Percentiles rank a stretch among this genome's conserved stretches.
Evolutionary conservation across 2,329 filamentous ascomycete genomes (phyloP).

Genomic region (Ambrosiella cleistominuta): DNA sequence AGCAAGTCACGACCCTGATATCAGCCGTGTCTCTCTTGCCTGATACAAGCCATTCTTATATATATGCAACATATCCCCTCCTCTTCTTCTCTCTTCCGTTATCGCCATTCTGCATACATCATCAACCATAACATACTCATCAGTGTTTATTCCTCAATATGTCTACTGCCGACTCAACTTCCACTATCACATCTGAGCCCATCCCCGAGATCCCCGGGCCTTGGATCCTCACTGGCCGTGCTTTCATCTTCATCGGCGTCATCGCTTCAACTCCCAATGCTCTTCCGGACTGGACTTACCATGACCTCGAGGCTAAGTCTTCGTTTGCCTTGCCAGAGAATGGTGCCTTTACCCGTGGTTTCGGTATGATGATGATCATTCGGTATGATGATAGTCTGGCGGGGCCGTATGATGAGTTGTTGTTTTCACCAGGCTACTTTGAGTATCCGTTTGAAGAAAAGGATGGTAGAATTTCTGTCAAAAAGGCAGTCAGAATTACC

Average conservation of each 20-base stretch:
- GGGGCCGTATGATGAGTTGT: conserved; percentile 36
- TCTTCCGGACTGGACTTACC: conserved; percentile 16
- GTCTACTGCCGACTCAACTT: not conserved
- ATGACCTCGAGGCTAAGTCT: conserved; percentile 27
- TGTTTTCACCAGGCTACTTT: conserved; percentile 30
- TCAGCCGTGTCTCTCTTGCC: too few relatives aligned
- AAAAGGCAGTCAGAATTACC: conserved; percentile 26
- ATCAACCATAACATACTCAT: too few relatives aligned
- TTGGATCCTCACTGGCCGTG: conserved; percentile 2
- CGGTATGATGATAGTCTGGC: conserved; percentile 33
- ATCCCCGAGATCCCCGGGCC: conserved; percentile 2
- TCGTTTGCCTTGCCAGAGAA: conserved; percentile 21
- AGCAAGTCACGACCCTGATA: too few relatives aligned
- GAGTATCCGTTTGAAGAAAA: conserved; percentile 24
- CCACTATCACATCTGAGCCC: not conserved
- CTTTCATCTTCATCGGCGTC: conserved; percentile 1
- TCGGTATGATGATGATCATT: conserved; percentile 32
- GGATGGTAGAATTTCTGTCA: conserved; percentile 19
- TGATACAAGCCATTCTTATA: too few relatives aligned
- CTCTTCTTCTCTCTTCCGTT: too few relatives aligned
- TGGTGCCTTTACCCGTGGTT: conserved; percentile 26
- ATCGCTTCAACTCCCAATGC: not conserved
- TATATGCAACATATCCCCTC: too few relatives aligned
- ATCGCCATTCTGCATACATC: too few relatives aligned
- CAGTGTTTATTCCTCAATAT: too few relatives aligned